Evolutionary conservation across 1,284 basidiomycete species (phyloP).

Genomic region (Tilletia setariae): DNA sequence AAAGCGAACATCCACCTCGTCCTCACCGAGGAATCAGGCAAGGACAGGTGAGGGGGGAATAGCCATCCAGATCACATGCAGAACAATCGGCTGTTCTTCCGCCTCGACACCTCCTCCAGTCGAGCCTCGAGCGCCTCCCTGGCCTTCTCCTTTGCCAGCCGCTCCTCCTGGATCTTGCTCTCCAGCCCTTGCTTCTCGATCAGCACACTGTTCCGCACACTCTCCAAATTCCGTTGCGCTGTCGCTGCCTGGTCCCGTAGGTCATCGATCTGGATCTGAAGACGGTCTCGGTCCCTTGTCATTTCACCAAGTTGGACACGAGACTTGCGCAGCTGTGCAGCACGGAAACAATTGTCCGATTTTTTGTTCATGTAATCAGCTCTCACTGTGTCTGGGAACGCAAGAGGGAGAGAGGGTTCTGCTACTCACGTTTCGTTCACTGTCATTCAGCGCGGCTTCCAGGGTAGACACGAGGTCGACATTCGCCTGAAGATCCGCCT

Average conservation of each 20-base stretch:
- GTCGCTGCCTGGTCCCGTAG: constrained; percentile 36
- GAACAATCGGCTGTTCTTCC: constrained; percentile 43
- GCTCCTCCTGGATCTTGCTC: constrained; percentile 39
- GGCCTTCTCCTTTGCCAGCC: constrained; percentile 43
- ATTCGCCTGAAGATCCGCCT: constrained; percentile 82
- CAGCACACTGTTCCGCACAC: constrained; percentile 37
- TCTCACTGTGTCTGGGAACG: too few relatives aligned
- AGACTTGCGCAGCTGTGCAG: constrained; percentile 38
- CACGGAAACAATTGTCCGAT: neutral
- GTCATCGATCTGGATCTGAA: constrained; percentile 35
- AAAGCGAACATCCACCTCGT: too few relatives aligned
- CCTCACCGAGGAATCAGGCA: too few relatives aligned
- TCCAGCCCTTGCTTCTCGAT: constrained; percentile 43
- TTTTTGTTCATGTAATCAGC: too few relatives aligned
- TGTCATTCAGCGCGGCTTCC: constrained; percentile 46
- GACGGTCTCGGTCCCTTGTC: constrained; percentile 43
- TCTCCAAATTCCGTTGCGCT: constrained; percentile 42
- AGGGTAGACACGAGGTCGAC: constrained; percentile 72
- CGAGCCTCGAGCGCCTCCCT: constrained; percentile 39
- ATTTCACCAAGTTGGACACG: constrained; percentile 46
- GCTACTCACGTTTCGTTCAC: constrained; percentile 33
- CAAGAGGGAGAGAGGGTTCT: neutral
- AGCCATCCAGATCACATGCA: constrained; percentile 31
- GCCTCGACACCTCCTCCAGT: constrained; percentile 41
- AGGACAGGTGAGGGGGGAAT: neutral